Conservation (phyloP, 1,284 basidiomycete genomes). For the Puccinia brachypodii region DNA sequence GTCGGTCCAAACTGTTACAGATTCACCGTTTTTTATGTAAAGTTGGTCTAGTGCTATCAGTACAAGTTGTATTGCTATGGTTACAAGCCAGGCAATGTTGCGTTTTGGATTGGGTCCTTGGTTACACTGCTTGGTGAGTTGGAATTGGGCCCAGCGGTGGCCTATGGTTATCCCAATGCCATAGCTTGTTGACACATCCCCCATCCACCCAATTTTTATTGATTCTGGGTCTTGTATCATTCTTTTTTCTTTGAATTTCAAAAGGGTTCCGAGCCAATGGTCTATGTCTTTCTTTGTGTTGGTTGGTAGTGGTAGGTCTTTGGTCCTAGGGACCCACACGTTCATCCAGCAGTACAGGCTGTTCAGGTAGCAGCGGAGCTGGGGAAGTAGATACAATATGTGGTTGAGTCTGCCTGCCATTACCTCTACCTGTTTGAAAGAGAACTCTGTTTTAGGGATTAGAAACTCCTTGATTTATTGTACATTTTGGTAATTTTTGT, state of each 20-base stretch:
- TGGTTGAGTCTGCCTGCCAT: not conserved
- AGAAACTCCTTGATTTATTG: not conserved
- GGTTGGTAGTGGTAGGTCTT: not conserved
- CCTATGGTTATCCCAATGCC: not conserved
- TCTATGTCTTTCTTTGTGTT: not conserved
- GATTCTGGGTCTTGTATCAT: not conserved
- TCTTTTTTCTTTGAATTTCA: not conserved
- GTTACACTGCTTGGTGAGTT: not conserved
- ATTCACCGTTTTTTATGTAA: not conserved
- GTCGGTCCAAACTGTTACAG: not conserved
- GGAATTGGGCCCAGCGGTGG: not conserved
- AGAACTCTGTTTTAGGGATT: not conserved
- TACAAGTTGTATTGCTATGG: not conserved
- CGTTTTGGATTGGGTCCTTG: not conserved
- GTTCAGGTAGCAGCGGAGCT: not conserved
- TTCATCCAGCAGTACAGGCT: not conserved
- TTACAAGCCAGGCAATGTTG: not conserved
- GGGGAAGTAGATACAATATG: not conserved
- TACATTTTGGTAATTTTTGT: not conserved
- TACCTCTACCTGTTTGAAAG: not conserved
- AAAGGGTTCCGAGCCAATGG: not conserved
- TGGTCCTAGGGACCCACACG: not conserved
- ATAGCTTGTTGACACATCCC: not conserved
- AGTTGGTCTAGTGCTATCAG: not conserved
- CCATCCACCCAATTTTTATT: not conserved